phyloP scores from a whole-genome alignment of 1,139 yeast species.

The Suhomyces ambrosiae region DNA sequence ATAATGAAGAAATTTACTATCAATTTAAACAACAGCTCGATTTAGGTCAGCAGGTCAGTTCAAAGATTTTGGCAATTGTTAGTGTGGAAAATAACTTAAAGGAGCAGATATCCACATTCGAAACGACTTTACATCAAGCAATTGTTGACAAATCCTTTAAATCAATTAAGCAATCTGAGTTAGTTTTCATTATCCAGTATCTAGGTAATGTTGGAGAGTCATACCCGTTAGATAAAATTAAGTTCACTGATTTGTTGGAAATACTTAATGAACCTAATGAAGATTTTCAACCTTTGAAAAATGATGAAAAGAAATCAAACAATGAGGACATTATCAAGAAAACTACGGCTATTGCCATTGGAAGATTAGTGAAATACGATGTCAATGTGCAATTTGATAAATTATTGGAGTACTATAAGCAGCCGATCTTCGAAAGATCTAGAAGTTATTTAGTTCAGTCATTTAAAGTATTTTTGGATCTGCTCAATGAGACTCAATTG shows the following conservation, averaged over 20 bases:
- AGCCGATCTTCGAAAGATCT: conserved; percentile 11
- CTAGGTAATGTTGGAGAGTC: conserved; percentile 49
- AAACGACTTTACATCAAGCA: conserved; percentile 30
- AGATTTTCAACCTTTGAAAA: conserved; percentile 9
- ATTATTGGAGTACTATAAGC: conserved; percentile 13
- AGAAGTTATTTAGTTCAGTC: conserved; percentile 16
- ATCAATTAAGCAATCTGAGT: conserved; percentile 16
- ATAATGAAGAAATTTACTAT: conserved; percentile 7
- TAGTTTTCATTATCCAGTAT: conserved; percentile 38
- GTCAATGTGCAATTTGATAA: conserved; percentile 25
- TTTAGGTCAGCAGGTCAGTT: conserved; percentile 25
- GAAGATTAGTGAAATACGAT: conserved; percentile 48
- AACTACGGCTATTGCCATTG: conserved; percentile 57
- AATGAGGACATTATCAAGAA: conserved; percentile 42
- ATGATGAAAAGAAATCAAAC: conserved; percentile 16
- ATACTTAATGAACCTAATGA: conserved; percentile 14
- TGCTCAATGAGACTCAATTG: conserved; percentile 9
- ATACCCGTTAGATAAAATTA: conserved; percentile 10
- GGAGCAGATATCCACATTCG: conserved; percentile 31
- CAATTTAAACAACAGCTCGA: conserved; percentile 14
- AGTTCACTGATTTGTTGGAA: conserved; percentile 9
- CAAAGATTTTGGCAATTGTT: conserved; percentile 46
- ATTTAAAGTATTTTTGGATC: conserved; percentile 13
- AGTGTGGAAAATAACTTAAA: conserved; percentile 34
- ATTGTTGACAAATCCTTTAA: conserved; percentile 22